Evolutionary conservation across 441 rosid species (phyloP), one percentile per base, ranked within the genome.

Genomic region (Erodium trifolium): DNA sequence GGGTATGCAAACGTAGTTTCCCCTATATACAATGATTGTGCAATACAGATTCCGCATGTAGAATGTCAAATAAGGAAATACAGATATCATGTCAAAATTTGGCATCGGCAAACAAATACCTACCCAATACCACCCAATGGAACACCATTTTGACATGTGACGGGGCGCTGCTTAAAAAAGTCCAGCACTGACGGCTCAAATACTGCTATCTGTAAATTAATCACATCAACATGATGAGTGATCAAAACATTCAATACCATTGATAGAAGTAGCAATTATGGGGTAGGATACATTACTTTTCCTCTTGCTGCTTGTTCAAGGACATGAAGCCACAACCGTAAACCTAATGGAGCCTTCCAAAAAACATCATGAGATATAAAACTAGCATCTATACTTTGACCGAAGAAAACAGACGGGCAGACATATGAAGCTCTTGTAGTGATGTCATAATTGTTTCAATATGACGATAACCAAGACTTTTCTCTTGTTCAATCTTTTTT

Each of bases 121-220:
- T 88, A 92, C 98, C 98, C 98, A 71, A 93, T 85, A 35, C 97
- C 94, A 0, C 98, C 98, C 77, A 93, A 69, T 70, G 98, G 94
- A 74, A 93, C 77, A 0, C 90, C 98, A 67, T 87, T 93, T 72
- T 87, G 88, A 76, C 88, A 79, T 6, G 92, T 81, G 64, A 85
- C 10, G 51, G 70, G 72, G 31, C 75, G 96, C 78, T 78, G 89
- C 74, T 84, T 87, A 73, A 77, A 75, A 65, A 86, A 79, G 59
- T 92, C 65, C 65, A 62, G 65, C 13, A 62, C 65, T 1, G 65
- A 62, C 37, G 65, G 65, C 65, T 62, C 88, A 49, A 84, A 86
- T 72, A 92, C 80, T 8, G 93, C 66, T 35, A 74, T 75, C 98
- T 92, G 82, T 66, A 79, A 67, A 73, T 71, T 68, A 71, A 31